phyloP scores from a whole-genome alignment of 2,329 filamentous ascomycete species.

The Epichloe brachyelytri region DNA sequence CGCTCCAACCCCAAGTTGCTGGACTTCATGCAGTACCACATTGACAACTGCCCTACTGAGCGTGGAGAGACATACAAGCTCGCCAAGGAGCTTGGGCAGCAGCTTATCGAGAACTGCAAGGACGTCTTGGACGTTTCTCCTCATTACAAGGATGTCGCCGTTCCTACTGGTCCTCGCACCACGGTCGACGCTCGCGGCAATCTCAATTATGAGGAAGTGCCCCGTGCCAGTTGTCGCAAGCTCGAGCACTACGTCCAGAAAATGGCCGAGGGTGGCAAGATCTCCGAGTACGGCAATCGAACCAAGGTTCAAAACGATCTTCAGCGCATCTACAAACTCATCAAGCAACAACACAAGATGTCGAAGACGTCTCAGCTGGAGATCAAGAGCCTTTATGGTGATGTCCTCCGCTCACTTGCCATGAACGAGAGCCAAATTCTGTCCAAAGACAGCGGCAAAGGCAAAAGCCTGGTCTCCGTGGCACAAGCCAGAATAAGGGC shows the following conservation, averaged over 20 bases:
- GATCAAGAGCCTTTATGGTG: conserved; percentile 89
- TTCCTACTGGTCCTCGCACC: conserved; percentile 85
- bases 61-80: conserved; percentile 94
- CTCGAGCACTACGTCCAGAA: conserved; percentile 96
- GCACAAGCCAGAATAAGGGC: conserved; percentile 55
- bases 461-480: conserved; percentile 38
- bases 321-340: conserved; percentile 91
- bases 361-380: conserved; percentile 93
- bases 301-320: conserved; percentile 97
- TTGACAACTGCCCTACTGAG: conserved; percentile 95
- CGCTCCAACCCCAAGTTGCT: conserved; percentile 89
- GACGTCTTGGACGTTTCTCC: conserved; percentile 75
- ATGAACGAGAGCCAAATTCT: conserved; percentile 99
- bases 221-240: conserved; percentile 82
- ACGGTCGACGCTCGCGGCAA: conserved; percentile 88
- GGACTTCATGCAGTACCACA: conserved; percentile 99
- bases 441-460: conserved; percentile 67
- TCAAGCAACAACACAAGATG: conserved; percentile 95
- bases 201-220: conserved; percentile 80
- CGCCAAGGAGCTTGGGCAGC: conserved; percentile 85
- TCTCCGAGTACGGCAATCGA: conserved; percentile 95
- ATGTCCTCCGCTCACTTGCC: conserved; percentile 82
- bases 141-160: conserved; percentile 87
- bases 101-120: conserved; percentile 95
- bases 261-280: conserved; percentile 97